Evolutionary conservation across 805 yeast species (phyloP), one percentile per base, ranked within the genome.

Genomic region (Candida yuanshanica): DNA sequence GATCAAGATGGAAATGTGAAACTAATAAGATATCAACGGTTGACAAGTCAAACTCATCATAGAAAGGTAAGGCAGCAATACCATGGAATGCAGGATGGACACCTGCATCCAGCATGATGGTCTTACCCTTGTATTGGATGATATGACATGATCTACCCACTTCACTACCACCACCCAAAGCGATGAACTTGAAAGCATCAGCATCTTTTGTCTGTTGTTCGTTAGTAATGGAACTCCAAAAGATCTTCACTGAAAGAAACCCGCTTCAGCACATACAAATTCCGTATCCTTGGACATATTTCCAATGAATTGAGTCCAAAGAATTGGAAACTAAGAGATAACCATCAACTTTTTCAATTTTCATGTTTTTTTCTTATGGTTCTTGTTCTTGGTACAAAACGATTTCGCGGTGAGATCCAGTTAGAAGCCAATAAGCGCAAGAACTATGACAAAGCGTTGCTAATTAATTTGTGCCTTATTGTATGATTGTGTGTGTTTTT

Each of bases 81-180:
- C 99, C 99, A 24, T 83, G 74, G 47, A 80, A 78, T 0, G 96
- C 99, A 2, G 99, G 99, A 64, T 93, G 99, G 23, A 93, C 88
- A 39, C 99, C 99, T 1, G 99, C 96, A 64, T 93, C 99, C 38
- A 93, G 46, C 99, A 93, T 93, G 37, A 93, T 82, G 5, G 91
- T 90, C 57, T 93, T 91, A 43, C 95, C 96, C 59, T 88, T 89
- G 64, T 83, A 93, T 51, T 85, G 90, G 24, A 93, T 69, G 34
- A 93, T 81, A 58, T 93, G 99, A 58, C 98, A 91, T 25, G 96
- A 87, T 45, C 99, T 68, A 4, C 99, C 99, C 7, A 93, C 99
- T 60, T 93, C 99, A 52, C 84, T 87, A 48, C 98, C 95, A n/a
- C 98, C 99, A 7, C 99, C 99, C 7, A 93, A 73, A 20, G 95